Evolutionary conservation across 2,329 filamentous ascomycete genomes (phyloP), one percentile per base, ranked within the genome.

Genomic region (Dactylellina drechsleri): DNA sequence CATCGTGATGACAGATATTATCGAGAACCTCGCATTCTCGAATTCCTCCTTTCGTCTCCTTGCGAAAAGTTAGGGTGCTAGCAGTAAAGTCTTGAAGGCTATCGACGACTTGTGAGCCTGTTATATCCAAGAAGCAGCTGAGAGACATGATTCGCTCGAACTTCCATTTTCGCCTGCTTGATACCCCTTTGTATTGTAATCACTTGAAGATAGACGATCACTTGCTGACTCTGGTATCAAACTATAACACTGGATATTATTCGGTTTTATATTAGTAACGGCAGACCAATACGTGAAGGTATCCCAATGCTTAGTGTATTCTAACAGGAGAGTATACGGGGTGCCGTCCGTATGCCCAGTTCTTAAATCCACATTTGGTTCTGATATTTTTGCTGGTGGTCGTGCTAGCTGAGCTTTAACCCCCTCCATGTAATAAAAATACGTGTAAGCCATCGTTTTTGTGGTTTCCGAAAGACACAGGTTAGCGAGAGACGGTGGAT

Each of bases 181-280:
- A 15, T 2, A 12, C n/a, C n/a, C n/a, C 13, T 15, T 3, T 45
- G 41, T 4, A 3, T 45, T 52, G 36, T 59, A 59, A n/a, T 16
- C 36, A 23, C 28, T 59, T 45, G 56, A 59, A 16, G 56, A 59
- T 43, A 31, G 18, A 45, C 10, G 36, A 43, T 59, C 56, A 31
- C 56, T 59, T n/a, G 36, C 36, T 31, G 56, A 13, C 16, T 41
- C 36, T 41, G 36, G 31, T 41, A 16, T 26, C 56, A 59, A 43
- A 43, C 56, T 15, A 20, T 59, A 31, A 59, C 56, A 59, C 56
- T 59, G 20, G 13, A 26, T 59, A 45, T 59, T 59, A n/a, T n/a
- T n/a, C 31, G 31, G 26, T 56, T 56, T 52, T 4, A 18, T 52
- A 4, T n/a, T 13, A 13, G n/a, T 45, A 45, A 45, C 10, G 4